These are phyloP conservation scores for Aurantiochytrium sp. DNA, from an alignment of 108 stramenopile genomes.

Conservation along the genomic window DNA sequence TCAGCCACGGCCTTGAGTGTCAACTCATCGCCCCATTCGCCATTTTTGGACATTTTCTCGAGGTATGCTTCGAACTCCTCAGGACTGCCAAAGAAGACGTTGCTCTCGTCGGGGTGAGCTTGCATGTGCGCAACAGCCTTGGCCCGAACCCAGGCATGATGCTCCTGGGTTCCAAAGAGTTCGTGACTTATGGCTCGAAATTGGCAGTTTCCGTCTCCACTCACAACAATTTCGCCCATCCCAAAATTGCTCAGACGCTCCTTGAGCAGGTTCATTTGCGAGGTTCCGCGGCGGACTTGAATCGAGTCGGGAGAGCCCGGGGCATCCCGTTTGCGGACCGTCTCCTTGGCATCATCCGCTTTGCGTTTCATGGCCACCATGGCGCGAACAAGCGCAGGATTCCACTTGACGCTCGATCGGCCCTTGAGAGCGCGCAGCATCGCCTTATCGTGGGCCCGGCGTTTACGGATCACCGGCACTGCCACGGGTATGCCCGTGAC, in stretches of 20 bases:
- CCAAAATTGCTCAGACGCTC: not conserved
- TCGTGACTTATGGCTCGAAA: not conserved
- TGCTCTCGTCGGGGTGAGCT: not conserved
- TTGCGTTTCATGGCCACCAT: not conserved
- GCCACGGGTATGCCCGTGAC: not conserved
- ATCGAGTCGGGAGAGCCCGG: not conserved
- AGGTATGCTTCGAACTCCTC: not conserved
- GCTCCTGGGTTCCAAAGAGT: not conserved
- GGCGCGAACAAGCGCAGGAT: not conserved
- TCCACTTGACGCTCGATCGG: not conserved
- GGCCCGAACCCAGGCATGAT: not conserved
- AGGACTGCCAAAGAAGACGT: not conserved
- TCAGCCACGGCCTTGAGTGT: slow-evolving; percentile 13
- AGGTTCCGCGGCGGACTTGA: not conserved
- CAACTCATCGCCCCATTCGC: slow-evolving; percentile 19
- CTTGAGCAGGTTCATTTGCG: not conserved
- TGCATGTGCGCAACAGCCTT: not conserved
- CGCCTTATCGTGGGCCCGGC: not conserved
- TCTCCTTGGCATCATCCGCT: not conserved
- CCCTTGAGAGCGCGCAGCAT: not conserved
- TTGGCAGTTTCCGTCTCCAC: slow-evolving; percentile 21
- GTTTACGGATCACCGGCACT: not conserved
- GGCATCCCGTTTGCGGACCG: not conserved
- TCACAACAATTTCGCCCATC: not conserved
- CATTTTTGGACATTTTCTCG: not conserved